Conservation (phyloP, 2,329 filamentous ascomycete species). For the Alternaria gansuensis region DNA sequence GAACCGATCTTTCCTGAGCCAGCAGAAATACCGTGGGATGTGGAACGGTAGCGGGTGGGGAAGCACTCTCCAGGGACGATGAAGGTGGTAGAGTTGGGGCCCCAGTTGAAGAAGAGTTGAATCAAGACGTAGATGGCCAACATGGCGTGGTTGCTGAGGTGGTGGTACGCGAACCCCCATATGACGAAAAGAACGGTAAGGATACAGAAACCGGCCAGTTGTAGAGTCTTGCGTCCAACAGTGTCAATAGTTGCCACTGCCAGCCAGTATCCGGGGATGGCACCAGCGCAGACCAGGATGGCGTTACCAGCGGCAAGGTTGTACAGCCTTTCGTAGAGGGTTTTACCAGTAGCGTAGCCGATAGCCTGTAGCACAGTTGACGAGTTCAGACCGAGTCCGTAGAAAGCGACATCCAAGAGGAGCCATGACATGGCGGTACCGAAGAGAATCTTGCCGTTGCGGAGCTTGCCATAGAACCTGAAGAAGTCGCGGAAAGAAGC, state of each 20-base stretch:
- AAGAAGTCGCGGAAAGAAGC: conserved; percentile 77
- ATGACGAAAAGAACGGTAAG: conserved; percentile 49
- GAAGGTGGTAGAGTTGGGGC: conserved; percentile 61
- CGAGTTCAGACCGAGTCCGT: conserved; percentile 74
- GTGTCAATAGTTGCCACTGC: conserved; percentile 67
- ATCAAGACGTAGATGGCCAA: conserved; percentile 59
- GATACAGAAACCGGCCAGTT: conserved; percentile 45
- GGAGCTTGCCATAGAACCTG: conserved; percentile 73
- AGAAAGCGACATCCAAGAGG: conserved; percentile 66
- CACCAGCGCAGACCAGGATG: conserved; percentile 79
- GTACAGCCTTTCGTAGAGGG: conserved; percentile 74
- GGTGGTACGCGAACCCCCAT: conserved; percentile 49
- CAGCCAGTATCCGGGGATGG: conserved; percentile 82
- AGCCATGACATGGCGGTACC: conserved; percentile 84
- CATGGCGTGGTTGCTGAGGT: conserved; percentile 52
- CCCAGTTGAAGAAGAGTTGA: conserved; percentile 63
- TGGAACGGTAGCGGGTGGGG: conserved; percentile 60
- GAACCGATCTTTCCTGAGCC: conserved; percentile 60
- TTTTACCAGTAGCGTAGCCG: conserved; percentile 69
- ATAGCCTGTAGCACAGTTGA: conserved; percentile 75
- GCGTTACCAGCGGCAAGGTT: conserved; percentile 81
- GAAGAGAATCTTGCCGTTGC: conserved; percentile 75
- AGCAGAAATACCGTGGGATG: conserved; percentile 61
- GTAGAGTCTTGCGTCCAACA: conserved; percentile 63
- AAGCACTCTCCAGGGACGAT: conserved; percentile 62